Percentiles rank a stretch among this genome's conserved stretches.
Evolutionary conservation across 345 rosid species (phyloP).

Genomic region (Triadica sebifera): DNA sequence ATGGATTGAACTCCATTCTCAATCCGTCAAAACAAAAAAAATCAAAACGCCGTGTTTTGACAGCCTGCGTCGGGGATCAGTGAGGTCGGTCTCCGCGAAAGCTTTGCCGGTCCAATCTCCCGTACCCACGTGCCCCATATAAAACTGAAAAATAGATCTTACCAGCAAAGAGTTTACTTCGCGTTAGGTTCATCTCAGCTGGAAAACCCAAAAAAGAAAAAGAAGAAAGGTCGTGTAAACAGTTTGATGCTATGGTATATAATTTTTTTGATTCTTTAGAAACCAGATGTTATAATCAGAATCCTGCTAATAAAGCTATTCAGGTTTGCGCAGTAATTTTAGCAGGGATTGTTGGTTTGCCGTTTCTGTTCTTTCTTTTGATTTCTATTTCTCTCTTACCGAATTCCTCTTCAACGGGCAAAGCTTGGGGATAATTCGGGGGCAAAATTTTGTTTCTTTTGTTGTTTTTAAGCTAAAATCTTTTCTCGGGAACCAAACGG

Average conservation of each 20-base stretch:
- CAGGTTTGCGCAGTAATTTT: slow-evolving; percentile 4
- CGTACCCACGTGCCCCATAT: neutral
- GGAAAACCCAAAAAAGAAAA: neutral
- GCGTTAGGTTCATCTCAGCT: neutral
- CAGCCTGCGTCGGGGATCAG: neutral
- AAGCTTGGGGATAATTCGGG: neutral
- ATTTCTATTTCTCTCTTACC: no score
- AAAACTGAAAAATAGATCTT: neutral
- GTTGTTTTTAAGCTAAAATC: neutral
- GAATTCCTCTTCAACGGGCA: neutral
- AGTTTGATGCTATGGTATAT: neutral
- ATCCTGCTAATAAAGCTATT: neutral
- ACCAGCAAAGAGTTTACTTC: neutral
- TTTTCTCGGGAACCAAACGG: no score
- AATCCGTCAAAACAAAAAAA: no score
- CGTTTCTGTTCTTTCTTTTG: neutral
- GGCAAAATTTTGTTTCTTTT: neutral
- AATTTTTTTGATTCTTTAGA: slow-evolving; percentile 1
- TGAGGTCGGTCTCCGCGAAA: slow-evolving; percentile 6
- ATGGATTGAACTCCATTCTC: no score
- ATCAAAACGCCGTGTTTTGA: no score
- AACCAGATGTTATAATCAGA: neutral
- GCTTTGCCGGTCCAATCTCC: neutral
- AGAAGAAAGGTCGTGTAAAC: neutral
- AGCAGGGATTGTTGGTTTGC: neutral